These are phyloP conservation scores for Candida nemodendra DNA, from an alignment of 805 yeast species.

Conservation along the genomic window DNA sequence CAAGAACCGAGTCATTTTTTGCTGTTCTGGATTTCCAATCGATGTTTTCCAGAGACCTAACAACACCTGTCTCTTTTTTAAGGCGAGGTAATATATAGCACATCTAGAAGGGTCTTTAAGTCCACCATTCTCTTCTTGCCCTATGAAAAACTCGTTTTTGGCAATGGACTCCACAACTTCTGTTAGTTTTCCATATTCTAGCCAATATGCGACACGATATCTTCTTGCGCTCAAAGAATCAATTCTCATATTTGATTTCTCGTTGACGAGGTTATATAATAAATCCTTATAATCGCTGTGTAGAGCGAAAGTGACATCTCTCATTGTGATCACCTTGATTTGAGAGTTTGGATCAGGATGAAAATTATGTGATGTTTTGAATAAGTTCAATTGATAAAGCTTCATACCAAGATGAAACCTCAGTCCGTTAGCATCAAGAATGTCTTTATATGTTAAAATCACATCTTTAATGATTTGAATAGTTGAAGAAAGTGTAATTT, in stretches of 20 bases:
- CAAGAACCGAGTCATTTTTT: slow-evolving; percentile 76
- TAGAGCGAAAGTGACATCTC: slow-evolving; percentile 86
- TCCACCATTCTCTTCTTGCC: slow-evolving; percentile 39
- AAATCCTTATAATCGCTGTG: slow-evolving; percentile 78
- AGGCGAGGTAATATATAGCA: slow-evolving; percentile 73
- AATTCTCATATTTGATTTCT: slow-evolving; percentile 41
- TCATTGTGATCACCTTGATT: slow-evolving; percentile 51
- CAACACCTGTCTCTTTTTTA: slow-evolving; percentile 72
- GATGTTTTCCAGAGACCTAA: slow-evolving; percentile 82
- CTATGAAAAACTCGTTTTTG: slow-evolving; percentile 56
- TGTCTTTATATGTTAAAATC: slow-evolving; percentile 39
- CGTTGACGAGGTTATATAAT: slow-evolving; percentile 49
- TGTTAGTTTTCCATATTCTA: slow-evolving; percentile 43
- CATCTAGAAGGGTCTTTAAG: slow-evolving; percentile 70
- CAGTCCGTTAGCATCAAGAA: slow-evolving; percentile 64
- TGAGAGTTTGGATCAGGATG: background rate
- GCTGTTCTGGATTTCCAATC: slow-evolving; percentile 73
- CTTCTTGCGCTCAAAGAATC: slow-evolving; percentile 61
- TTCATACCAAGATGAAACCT: slow-evolving; percentile 71
- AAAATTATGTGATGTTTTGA: slow-evolving; percentile 25
- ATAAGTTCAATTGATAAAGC: slow-evolving; percentile 48
- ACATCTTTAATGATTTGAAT: slow-evolving; percentile 63
- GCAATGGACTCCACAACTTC: slow-evolving; percentile 68
- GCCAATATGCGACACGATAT: slow-evolving; percentile 75
- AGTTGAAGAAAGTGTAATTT: slow-evolving; percentile 71